phyloP scores from a whole-genome alignment of 2,329 filamentous ascomycete species.

The Aureobasidium namibiae region DNA sequence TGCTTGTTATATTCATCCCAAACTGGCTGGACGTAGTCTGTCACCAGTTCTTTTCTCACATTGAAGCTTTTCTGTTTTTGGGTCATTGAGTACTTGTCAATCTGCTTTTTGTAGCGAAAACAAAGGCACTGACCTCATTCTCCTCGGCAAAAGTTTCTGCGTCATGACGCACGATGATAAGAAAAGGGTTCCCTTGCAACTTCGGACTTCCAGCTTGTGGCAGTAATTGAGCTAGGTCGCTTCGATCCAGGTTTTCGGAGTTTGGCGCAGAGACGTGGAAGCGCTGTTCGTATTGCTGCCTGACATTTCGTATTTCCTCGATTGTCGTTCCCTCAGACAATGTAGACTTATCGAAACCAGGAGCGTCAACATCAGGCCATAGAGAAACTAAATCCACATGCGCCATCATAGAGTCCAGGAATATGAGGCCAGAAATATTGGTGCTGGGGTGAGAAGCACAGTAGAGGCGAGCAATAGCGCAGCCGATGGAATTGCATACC shows the following conservation, averaged over 20 bases:
- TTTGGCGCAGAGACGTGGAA: constrained; percentile 46
- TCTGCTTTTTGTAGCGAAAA: background rate
- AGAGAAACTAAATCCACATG: constrained; percentile 48
- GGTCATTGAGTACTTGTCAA: background rate
- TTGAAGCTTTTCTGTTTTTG: background rate
- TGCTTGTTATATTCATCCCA: constrained; percentile 50
- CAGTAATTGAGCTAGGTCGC: constrained; percentile 36
- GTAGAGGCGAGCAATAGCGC: constrained; percentile 55
- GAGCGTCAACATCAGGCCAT: constrained; percentile 47
- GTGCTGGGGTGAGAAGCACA: background rate
- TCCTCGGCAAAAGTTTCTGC: constrained; percentile 41
- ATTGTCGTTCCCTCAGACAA: constrained; percentile 34
- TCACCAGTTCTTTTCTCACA: constrained; percentile 29
- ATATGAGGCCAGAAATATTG: constrained; percentile 27
- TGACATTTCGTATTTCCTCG: constrained; percentile 28
- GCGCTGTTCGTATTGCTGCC: constrained; percentile 29
- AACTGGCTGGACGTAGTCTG: constrained; percentile 44
- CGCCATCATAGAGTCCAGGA: constrained; percentile 52
- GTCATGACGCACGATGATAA: constrained; percentile 48
- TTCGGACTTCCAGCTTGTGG: constrained; percentile 36
- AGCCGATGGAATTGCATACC: constrained; percentile 56
- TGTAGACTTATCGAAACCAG: constrained; percentile 34
- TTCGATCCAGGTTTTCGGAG: constrained; percentile 42
- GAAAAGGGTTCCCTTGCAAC: constrained; percentile 32
- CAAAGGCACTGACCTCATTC: background rate